phyloP scores from a whole-genome alignment of 2,329 filamentous ascomycete species.

The Aspergillus tubingensis region DNA sequence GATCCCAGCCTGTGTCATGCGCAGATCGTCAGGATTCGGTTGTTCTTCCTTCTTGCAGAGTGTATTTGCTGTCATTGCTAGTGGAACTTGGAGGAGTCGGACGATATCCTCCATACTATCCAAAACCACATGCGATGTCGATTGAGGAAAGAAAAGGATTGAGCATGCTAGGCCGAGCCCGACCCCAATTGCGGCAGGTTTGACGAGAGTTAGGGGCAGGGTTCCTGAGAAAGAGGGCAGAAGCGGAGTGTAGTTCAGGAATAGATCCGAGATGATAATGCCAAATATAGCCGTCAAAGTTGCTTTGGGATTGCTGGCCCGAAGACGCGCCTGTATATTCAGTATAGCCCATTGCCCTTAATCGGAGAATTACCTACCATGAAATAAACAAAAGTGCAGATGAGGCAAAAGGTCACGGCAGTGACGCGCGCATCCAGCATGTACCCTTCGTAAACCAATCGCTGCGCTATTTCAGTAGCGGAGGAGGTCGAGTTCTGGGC shows the following conservation, averaged over 20 bases:
- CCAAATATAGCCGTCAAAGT: constrained; percentile 49
- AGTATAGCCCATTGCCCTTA: not conserved
- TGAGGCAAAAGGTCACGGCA: constrained; percentile 38
- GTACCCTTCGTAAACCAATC: constrained; percentile 47
- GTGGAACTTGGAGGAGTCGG: constrained; percentile 27
- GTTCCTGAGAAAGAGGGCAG: constrained; percentile 45
- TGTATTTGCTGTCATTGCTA: constrained; percentile 32
- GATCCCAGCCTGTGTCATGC: constrained; percentile 34
- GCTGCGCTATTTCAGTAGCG: constrained; percentile 33
- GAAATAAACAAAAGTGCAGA: constrained; percentile 49
- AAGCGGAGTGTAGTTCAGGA: constrained; percentile 47
- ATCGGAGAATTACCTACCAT: constrained; percentile 24
- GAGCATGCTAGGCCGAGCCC: constrained; percentile 49
- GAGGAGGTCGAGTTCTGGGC: constrained; percentile 37
- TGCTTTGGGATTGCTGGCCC: constrained; percentile 51
- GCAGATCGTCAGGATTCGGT: constrained; percentile 25
- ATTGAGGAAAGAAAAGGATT: constrained; percentile 53
- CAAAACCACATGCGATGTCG: constrained; percentile 50
- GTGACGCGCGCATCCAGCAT: constrained; percentile 53
- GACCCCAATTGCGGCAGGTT: constrained; percentile 50
- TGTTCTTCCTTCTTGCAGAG: constrained; percentile 21
- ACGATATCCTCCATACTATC: constrained; percentile 35
- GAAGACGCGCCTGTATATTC: constrained; percentile 41
- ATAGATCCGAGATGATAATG: constrained; percentile 51
- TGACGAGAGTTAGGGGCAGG: constrained; percentile 45